These are phyloP conservation scores for Hirschioporus abietinus DNA, from an alignment of 768 basidiomycete genomes.

Conservation along the genomic window DNA sequence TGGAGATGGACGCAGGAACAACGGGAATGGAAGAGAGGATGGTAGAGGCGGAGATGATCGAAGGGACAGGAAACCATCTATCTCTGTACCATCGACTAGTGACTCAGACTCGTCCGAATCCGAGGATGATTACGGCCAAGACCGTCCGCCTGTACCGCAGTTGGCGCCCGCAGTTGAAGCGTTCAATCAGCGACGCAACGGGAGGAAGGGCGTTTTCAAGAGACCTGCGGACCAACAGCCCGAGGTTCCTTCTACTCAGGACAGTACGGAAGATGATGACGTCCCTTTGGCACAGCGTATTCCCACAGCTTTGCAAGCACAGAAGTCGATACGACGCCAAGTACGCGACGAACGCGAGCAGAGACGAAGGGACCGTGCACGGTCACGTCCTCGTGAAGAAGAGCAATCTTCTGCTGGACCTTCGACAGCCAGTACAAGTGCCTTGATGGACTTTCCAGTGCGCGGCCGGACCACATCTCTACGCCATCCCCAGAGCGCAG, in stretches of 20 bases:
- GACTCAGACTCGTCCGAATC: slow-evolving; percentile 28
- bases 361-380: slow-evolving; percentile 43
- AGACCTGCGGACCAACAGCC: neutral
- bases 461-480: slow-evolving; percentile 18
- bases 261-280: slow-evolving; percentile 50
- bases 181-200: neutral
- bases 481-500: slow-evolving; percentile 20
- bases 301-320: slow-evolving; percentile 77
- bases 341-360: slow-evolving; percentile 64
- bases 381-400: slow-evolving; percentile 1
- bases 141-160: neutral
- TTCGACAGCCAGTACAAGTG: slow-evolving; percentile 1
- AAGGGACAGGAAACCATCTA: slow-evolving; percentile 24
- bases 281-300: slow-evolving; percentile 79
- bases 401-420: slow-evolving; percentile 1
- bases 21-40: slow-evolving; percentile 23
- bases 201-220: neutral
- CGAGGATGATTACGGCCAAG: slow-evolving; percentile 35
- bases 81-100: slow-evolving; percentile 11
- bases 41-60: slow-evolving; percentile 36
- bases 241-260: slow-evolving; percentile 15
- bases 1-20: neutral
- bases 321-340: slow-evolving; percentile 71
- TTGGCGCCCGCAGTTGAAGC: neutral
- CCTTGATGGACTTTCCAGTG: neutral